Evolutionary conservation across 169 alveolate species (phyloP), one percentile per base, ranked within the genome.

Genomic region (Cryptosporidium canis): DNA sequence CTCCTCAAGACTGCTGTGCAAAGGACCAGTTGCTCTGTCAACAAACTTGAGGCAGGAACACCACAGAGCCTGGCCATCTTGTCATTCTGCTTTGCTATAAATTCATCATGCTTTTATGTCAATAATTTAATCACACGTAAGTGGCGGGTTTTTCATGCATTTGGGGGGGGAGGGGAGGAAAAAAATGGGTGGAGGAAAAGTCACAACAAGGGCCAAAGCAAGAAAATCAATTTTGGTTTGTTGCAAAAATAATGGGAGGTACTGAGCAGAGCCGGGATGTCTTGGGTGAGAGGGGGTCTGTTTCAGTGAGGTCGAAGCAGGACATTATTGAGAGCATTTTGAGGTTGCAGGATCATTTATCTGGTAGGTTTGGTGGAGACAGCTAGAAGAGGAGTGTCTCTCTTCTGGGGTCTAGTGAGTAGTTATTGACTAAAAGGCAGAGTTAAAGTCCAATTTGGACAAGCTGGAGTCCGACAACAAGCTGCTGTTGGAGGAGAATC

Each of bases 391-490:
- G 24, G 47, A 9, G 12, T 29, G 47, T 12, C 12, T 35, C 7
- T 29, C n/a, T 18, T 61, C n/a, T 61, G 41, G 12, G 12, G 6
- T 6, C 9, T 31, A 16, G n/a, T 61, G 24, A 21, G 33, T 18
- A 51, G 21, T 4, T 51, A 51, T 3, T 4, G 2, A 51, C 8
- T 61, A 29, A 8, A 53, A 53, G 16, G 1, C 27, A 70, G 84
- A 70, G 3, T 35, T 70, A 41, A 70, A 70, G 53, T 21, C 58
- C 11, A 55, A 70, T n/a, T 55, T 70, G 16, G 84, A 70, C 45
- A 70, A 47, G 39, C 39, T 70, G 39, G 84, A 70, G 37, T 24
- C 24, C 24, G 55, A 43, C 37, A 66, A 66, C 11, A 21, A 39
- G 24, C 12, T 66, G 16, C 11, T 43, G 27, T 21, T 21, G 24